Evolutionary conservation across 1,284 basidiomycete genomes (phyloP).

Genomic region (Ceratobasidium sp.): DNA sequence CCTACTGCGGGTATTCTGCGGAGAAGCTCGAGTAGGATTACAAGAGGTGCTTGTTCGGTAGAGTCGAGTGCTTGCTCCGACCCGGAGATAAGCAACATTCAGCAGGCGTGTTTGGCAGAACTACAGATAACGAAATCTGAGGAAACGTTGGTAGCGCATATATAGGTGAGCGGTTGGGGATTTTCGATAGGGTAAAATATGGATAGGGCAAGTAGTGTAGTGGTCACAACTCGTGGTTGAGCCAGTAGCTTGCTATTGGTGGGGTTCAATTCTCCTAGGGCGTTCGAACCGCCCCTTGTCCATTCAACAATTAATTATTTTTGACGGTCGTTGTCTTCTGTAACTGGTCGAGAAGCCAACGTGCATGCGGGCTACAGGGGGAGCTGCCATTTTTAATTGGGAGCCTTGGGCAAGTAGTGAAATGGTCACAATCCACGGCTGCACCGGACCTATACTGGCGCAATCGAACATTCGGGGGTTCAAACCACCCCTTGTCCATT

Average conservation of each 20-base stretch:
- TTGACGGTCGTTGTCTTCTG: too few relatives aligned
- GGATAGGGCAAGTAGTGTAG: neutral
- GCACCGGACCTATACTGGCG: too few relatives aligned
- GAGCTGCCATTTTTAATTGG: too few relatives aligned
- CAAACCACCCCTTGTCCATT: slow-evolving; percentile 3
- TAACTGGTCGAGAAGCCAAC: neutral
- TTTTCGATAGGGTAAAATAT: neutral
- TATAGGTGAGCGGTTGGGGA: neutral
- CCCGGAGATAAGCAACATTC: neutral
- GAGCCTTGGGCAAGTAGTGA: too few relatives aligned
- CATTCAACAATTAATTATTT: neutral
- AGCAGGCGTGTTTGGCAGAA: too few relatives aligned
- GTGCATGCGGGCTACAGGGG: too few relatives aligned
- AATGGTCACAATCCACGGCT: too few relatives aligned
- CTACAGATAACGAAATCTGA: neutral
- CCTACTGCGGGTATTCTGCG: neutral
- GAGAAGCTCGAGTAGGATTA: neutral
- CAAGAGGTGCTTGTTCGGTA: neutral
- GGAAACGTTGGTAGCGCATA: neutral
- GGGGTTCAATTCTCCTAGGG: neutral
- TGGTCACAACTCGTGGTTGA: neutral
- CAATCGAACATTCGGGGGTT: neutral
- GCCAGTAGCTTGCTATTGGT: neutral
- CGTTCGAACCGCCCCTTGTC: slow-evolving; percentile 3
- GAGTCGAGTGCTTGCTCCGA: neutral